Base-by-base conservation (phyloP, 2,329 filamentous ascomycete genomes). In the Fusarium miscanthi region DNA sequence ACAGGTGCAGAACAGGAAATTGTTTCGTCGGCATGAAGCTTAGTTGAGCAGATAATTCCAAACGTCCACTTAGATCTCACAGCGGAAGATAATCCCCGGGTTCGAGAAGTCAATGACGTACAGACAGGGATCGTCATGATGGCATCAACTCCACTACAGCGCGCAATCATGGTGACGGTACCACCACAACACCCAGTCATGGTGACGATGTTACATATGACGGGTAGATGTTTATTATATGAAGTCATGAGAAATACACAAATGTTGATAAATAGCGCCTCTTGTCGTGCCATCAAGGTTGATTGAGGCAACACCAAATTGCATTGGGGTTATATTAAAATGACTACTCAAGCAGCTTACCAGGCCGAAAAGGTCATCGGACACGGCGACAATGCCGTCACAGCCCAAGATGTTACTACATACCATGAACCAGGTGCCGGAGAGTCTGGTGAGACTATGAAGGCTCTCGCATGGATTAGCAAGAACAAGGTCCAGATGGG, bases 401-500 rank as follows among this genome's bases (percentile, higher is more conserved):
- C 89, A 2, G 83, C 86, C 21, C 93, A 95, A 70, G 90, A 96
- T 77, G 85, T 95, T 52, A 84, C 88, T 66, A 91, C 91, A 73
- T 93, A 92, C 63, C 59, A 67, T 27, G 45, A 77, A 31, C 75
- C 81, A 10, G 84, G 84, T 11, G 85, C 82, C 3, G 84, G 84
- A 8, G 85, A 91, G 64, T 82, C 81, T 6, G 83, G 80, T 9
- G 87, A 90, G 75, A 92, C 82, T 21, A 96, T 97, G 92, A 92
- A 93, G 80, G 94, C 94, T 0, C 82, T 97, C 19, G 88, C 88
- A 5, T 97, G 94, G 94, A 90, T 92, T 81, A 92, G 93, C 58
- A 96, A 95, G 85, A 93, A 94, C 77, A 89, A 85, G 35, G 93
- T 97, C 51, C 83, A 92, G 78, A 85, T 97, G 23, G 83, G 87